A percentile compares a stretch with the other conserved stretches of the same genome.
phyloP scores from a whole-genome alignment of 83 land plant genomes.

The Thuja plicata region DNA sequence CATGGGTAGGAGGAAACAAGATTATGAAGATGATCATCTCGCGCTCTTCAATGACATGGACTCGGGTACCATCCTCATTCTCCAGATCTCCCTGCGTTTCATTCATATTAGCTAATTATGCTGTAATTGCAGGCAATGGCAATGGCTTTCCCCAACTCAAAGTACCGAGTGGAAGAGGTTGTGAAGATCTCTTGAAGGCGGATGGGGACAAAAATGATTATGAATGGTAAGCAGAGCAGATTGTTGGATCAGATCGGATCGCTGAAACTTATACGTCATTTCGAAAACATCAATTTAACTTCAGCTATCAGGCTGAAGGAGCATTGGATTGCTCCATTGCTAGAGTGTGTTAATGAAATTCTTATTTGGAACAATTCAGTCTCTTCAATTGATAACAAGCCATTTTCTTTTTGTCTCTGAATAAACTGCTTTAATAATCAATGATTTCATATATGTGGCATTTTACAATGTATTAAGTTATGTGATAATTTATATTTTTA shows the following conservation, averaged over 20 bases:
- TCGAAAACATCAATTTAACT: too few relatives aligned
- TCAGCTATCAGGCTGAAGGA: too few relatives aligned
- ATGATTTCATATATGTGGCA: too few relatives aligned
- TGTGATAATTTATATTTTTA: too few relatives aligned
- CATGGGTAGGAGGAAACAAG: background rate
- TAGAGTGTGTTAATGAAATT: too few relatives aligned
- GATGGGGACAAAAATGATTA: conserved; percentile 7
- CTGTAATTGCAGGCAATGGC: background rate
- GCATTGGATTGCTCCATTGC: too few relatives aligned
- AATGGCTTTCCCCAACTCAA: background rate
- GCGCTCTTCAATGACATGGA: background rate
- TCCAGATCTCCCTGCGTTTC: background rate
- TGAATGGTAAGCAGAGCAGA: conserved; percentile 6
- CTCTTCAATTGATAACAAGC: too few relatives aligned
- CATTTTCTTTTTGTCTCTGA: too few relatives aligned
- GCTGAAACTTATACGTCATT: too few relatives aligned
- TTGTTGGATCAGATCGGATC: background rate
- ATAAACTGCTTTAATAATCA: too few relatives aligned
- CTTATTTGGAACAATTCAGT: too few relatives aligned
- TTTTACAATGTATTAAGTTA: too few relatives aligned
- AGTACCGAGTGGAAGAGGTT: background rate
- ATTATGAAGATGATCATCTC: background rate
- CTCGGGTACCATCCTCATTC: background rate
- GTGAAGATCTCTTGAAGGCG: background rate
- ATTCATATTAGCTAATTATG: background rate